Evolutionary conservation across 2,329 filamentous ascomycete species (phyloP).

Genomic region (Colletotrichum magnum): DNA sequence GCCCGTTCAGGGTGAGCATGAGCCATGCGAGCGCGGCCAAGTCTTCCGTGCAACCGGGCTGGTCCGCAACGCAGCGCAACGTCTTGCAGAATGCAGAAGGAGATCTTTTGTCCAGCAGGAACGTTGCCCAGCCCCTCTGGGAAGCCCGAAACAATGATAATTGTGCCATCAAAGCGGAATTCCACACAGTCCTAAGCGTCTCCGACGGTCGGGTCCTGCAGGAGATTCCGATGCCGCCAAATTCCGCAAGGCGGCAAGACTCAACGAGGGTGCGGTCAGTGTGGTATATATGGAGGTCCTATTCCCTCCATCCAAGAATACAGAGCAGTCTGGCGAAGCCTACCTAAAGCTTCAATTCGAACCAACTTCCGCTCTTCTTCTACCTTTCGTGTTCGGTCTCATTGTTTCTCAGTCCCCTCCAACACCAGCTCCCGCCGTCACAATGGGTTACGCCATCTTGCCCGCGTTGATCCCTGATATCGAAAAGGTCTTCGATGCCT

Average conservation of each 20-base stretch:
- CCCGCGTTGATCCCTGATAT: constrained; percentile 63
- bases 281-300: constrained; percentile 9
- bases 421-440: constrained; percentile 11
- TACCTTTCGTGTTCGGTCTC: neutral
- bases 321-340: too few relatives aligned
- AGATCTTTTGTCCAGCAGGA: neutral
- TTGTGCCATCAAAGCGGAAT: neutral
- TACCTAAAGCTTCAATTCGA: neutral
- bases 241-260: too few relatives aligned
- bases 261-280: neutral
- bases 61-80: neutral
- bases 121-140: constrained; percentile 6
- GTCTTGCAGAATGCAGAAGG: neutral
- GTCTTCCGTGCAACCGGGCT: neutral
- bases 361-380: neutral
- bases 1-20: neutral
- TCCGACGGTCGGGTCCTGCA: neutral
- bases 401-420: neutral
- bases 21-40: neutral
- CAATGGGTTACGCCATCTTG: constrained; percentile 57
- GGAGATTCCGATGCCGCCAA: neutral
- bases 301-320: neutral
- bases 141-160: neutral
- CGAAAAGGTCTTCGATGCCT: constrained; percentile 60
- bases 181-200: neutral